A percentile compares a stretch with the other conserved stretches of the same genome.
These are phyloP conservation scores for Aspergillus nanangensis DNA, from an alignment of 495 filamentous ascomycete genomes.

Conservation along the genomic window DNA sequence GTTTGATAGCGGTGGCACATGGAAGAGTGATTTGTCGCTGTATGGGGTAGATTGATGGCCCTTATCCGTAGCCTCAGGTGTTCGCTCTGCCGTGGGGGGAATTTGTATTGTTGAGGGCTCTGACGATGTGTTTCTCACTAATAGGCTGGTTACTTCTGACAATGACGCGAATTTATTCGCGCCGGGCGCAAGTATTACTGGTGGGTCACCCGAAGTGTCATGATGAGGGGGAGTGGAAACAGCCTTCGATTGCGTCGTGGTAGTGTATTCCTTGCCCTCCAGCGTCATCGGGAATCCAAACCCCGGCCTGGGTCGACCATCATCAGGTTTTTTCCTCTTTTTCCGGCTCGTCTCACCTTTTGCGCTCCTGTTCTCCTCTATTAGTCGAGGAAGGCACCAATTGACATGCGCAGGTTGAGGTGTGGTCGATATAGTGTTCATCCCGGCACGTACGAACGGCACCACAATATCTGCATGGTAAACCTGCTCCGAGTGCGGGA, in stretches of 20 bases:
- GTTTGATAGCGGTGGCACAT: constrained; percentile 47
- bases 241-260: background rate
- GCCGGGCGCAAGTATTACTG: background rate
- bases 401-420: constrained; percentile 1
- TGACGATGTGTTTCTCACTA: background rate
- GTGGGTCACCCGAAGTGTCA: background rate
- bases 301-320: background rate
- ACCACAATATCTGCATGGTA: constrained; percentile 28
- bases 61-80: no score
- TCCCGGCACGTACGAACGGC: constrained; percentile 20
- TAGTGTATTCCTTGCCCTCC: no score
- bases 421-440: constrained; percentile 23
- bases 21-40: constrained; percentile 21
- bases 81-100: background rate
- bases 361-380: no score
- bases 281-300: no score
- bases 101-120: background rate
- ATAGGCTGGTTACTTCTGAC: background rate
- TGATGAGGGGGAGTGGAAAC: background rate
- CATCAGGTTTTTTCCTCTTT: constrained; percentile 12
- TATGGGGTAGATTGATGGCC: constrained; percentile 8
- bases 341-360: no score
- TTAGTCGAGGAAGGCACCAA: constrained; percentile 47
- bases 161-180: background rate
- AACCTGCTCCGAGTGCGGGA: constrained; percentile 19